Conservation (phyloP, 345 rosid species). For the Linum lewisii region DNA sequence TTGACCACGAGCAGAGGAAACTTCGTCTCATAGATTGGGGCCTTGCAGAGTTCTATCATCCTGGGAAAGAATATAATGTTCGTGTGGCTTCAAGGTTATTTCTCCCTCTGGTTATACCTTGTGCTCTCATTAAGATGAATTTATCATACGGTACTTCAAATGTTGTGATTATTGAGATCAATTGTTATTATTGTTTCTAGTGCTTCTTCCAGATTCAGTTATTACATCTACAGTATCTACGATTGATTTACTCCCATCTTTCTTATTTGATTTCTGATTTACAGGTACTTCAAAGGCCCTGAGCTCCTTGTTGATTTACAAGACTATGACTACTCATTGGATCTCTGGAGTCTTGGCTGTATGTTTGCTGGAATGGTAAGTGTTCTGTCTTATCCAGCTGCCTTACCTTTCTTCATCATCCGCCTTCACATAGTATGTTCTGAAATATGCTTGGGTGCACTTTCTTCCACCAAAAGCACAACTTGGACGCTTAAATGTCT, state of each 20-base stretch:
- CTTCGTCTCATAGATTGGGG: constrained; percentile 99
- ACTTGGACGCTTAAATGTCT: neutral
- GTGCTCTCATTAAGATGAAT: neutral
- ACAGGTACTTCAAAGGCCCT: constrained; percentile 97
- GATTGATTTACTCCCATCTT: neutral
- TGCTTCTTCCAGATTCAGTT: neutral
- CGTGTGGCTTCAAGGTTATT: constrained; percentile 91
- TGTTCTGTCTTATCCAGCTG: too few species aligned
- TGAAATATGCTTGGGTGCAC: neutral
- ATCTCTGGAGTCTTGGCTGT: constrained; percentile 98
- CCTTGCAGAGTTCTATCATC: constrained; percentile 95
- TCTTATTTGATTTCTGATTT: constrained; percentile 1
- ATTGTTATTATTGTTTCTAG: neutral
- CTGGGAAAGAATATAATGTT: constrained; percentile 91
- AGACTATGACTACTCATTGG: constrained; percentile 96
- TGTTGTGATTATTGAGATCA: neutral
- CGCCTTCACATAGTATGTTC: too few species aligned
- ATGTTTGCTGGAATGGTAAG: constrained; percentile 99
- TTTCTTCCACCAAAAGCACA: neutral
- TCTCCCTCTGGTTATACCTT: neutral
- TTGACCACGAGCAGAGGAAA: constrained; percentile 91
- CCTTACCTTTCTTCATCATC: too few species aligned
- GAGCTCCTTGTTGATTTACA: constrained; percentile 96
- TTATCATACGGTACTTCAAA: neutral
- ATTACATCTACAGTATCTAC: neutral